Percentiles rank a stretch among this genome's conserved stretches.
These are phyloP conservation scores for Candida alai DNA, from an alignment of 805 yeast genomes.

Conservation along the genomic window DNA sequence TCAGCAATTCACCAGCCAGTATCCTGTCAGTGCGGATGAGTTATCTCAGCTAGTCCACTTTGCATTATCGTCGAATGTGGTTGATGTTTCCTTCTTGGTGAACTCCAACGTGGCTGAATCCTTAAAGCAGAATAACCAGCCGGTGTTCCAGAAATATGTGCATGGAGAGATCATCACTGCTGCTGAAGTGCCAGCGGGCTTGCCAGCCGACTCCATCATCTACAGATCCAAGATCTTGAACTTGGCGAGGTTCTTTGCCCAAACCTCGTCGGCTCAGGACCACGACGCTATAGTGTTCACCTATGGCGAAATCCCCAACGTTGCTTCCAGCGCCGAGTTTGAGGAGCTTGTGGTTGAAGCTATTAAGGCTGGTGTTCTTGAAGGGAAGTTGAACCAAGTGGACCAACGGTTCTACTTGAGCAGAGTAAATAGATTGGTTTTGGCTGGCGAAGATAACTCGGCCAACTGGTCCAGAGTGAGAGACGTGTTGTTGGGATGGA, in stretches of 20 bases:
- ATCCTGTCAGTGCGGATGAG: constrained; percentile 18
- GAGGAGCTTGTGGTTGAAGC: constrained; percentile 39
- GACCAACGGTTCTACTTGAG: constrained; percentile 37
- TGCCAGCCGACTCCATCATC: constrained; percentile 21
- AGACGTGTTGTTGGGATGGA: constrained; percentile 35
- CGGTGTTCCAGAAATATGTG: constrained; percentile 30
- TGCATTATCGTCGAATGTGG: constrained; percentile 32
- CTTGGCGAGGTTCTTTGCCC: constrained; percentile 36
- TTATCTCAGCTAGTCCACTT: constrained; percentile 31
- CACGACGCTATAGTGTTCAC: constrained; percentile 25
- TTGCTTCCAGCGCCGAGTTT: constrained; percentile 27
- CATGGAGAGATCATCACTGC: constrained; percentile 27
- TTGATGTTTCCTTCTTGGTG: constrained; percentile 40
- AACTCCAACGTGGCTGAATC: constrained; percentile 38
- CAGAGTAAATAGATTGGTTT: constrained; percentile 37
- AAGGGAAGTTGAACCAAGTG: constrained; percentile 44
- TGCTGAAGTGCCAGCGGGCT: constrained; percentile 15
- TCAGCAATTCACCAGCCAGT: constrained; percentile 29
- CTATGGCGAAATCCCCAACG: constrained; percentile 34
- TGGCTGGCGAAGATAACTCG: constrained; percentile 34
- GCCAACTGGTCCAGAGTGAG: constrained; percentile 36
- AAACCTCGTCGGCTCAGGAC: constrained; percentile 11
- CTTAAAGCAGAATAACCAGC: constrained; percentile 20
- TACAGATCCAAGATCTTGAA: constrained; percentile 38
- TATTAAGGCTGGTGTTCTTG: constrained; percentile 41